Conservation (phyloP, 169 alveolate genomes). For the Sarcocystis neurona region DNA sequence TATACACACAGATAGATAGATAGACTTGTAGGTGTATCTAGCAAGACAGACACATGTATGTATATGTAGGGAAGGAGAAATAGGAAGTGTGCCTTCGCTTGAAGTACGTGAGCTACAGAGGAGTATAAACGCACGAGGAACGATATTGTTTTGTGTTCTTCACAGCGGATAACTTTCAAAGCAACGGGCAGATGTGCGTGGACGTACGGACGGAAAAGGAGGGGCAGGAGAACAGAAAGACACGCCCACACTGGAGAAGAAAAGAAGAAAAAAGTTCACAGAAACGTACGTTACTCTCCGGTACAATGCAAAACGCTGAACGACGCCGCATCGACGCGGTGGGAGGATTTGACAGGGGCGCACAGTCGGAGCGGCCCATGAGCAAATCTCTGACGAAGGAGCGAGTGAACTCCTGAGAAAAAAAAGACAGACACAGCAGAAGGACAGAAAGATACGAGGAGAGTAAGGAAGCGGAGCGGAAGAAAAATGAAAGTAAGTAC, state of each 20-base stretch:
- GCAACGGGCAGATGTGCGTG: not conserved
- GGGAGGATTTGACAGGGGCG: conserved; percentile 2
- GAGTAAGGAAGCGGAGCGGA: too few relatives aligned
- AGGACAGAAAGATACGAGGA: too few relatives aligned
- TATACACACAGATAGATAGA: too few relatives aligned
- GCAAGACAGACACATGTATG: too few relatives aligned
- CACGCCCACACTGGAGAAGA: not conserved
- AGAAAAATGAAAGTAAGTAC: too few relatives aligned
- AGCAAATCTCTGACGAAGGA: conserved; percentile 14
- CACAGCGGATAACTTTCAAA: not conserved
- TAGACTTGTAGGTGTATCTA: too few relatives aligned
- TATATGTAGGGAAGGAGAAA: too few relatives aligned
- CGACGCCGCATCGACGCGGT: conserved; percentile 14
- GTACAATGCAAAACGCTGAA: not conserved
- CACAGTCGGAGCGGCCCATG: conserved; percentile 14
- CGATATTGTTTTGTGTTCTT: not conserved
- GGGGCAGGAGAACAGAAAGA: not conserved
- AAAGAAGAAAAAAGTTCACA: not conserved
- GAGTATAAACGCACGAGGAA: not conserved
- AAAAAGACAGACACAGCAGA: too few relatives aligned
- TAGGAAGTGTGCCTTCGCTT: too few relatives aligned
- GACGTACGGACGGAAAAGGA: not conserved
- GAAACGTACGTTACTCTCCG: not conserved
- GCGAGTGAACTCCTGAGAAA: conserved; percentile 21
- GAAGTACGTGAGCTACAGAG: too few relatives aligned